These are phyloP conservation scores for Diversispora eburnea DNA, from an alignment of 192 early-diverging fungal genomes.

Conservation along the genomic window DNA sequence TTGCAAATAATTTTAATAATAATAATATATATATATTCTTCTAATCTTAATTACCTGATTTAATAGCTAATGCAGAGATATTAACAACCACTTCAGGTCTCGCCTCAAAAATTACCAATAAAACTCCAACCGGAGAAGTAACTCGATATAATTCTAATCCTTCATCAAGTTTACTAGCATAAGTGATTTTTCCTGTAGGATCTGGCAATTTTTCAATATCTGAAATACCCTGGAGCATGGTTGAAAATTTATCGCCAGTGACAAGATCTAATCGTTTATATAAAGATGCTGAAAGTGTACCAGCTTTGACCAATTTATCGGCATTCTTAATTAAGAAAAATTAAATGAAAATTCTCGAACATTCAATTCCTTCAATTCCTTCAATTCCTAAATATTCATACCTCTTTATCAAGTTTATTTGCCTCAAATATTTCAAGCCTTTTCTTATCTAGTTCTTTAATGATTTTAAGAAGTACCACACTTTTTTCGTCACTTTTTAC, in stretches of 20 bases:
- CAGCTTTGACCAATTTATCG: conserved; percentile 63
- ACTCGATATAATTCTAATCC: conserved; percentile 89
- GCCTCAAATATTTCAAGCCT: too few species aligned
- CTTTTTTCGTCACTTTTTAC: too few species aligned
- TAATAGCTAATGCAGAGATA: conserved; percentile 91
- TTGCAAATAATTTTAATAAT: not conserved
- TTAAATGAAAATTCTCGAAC: not conserved
- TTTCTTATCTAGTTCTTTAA: too few species aligned
- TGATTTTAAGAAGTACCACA: too few species aligned
- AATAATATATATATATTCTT: not conserved
- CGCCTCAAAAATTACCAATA: conserved; percentile 97
- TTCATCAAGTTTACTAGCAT: conserved; percentile 75
- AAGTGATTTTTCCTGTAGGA: conserved; percentile 76
- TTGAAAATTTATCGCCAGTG: conserved; percentile 78
- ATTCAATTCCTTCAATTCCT: not conserved
- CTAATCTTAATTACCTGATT: conserved; percentile 66
- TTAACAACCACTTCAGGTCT: conserved; percentile 98
- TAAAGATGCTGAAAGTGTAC: conserved; percentile 69
- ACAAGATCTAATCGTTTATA: conserved; percentile 88
- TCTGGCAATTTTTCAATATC: conserved; percentile 85
- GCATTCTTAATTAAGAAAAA: conserved; percentile 48
- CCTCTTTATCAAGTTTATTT: conserved; percentile 64
- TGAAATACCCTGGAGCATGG: conserved; percentile 82
- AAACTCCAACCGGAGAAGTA: conserved; percentile 88
- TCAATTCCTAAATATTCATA: conserved; percentile 25